Evolutionary conservation across 2,329 filamentous ascomycete species (phyloP), one percentile per base, ranked within the genome.

Genomic region (Aspergillus quadrilineatus): DNA sequence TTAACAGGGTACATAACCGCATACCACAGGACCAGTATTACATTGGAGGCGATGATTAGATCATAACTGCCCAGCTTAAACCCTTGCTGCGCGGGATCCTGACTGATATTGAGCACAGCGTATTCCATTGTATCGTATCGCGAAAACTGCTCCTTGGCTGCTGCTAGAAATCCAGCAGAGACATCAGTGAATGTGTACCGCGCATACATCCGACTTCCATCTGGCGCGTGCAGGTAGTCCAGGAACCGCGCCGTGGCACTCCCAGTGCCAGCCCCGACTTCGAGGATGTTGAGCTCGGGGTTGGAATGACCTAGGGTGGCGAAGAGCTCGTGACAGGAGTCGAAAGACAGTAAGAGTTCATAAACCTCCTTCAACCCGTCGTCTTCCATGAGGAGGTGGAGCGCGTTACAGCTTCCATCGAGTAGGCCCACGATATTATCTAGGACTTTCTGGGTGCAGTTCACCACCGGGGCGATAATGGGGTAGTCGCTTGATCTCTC

Each of bases 101-200:
- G 57, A 28, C 65, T 64, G 7, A 73, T 68, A 42, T 75, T 66
- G 2, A 73, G 59, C 0, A 63, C 50, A 8, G 65, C 61, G 48
- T 68, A 74, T 1, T 60, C 60, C 44, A 75, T 67, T 4, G 67
- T 62, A 15, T 60, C 55, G 3, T 63, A 65, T 8, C 55, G 1
- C 3, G 61, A 54, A 46, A 71, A 71, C 7, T 59, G 57, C 17
- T 62, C 58, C 15, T 66, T 60, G 0, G 68, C 68, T 9, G 63
- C 65, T 15, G 67, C 62, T 10, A 73, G 67, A 29, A 71, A 70
- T 0, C 65, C 66, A 1, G 62, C 56, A 0, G 68, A 69, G n/a
- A 72, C 65, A 45, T 73, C 71, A 0, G 67, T 71, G 49, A 69
- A 73, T 0, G 63, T 68, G 42, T 69, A 71, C 6, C 39, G 45